These are phyloP conservation scores for Diutina siamensis DNA, from an alignment of 1,139 yeast genomes.

Conservation along the genomic window DNA sequence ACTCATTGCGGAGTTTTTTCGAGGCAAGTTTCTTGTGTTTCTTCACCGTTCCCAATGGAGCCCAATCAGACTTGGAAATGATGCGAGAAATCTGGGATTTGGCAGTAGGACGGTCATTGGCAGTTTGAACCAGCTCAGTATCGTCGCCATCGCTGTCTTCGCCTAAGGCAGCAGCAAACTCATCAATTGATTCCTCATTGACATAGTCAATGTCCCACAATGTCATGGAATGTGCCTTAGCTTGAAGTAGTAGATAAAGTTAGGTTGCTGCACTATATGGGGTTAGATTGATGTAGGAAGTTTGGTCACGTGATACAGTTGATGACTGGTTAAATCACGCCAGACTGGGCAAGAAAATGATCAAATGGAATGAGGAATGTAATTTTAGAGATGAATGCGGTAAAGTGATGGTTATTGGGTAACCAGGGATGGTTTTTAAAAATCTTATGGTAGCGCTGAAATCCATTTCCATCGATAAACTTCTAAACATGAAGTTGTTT, in stretches of 20 bases:
- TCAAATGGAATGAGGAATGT: too few species aligned
- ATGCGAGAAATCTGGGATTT: constrained; percentile 16
- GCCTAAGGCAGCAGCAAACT: constrained; percentile 29
- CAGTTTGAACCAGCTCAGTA: constrained; percentile 6
- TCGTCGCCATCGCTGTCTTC: constrained; percentile 26
- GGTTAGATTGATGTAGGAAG: neutral
- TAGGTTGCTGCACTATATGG: neutral
- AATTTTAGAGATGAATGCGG: too few species aligned
- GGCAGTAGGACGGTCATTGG: neutral
- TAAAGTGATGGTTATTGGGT: too few species aligned
- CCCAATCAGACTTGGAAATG: constrained; percentile 58
- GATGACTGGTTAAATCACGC: too few species aligned
- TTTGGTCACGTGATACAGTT: neutral
- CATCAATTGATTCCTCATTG: constrained; percentile 25
- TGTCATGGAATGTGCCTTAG: neutral
- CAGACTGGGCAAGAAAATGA: too few species aligned
- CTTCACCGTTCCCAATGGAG: constrained; percentile 32
- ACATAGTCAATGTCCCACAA: constrained; percentile 20
- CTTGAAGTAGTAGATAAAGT: too few species aligned
- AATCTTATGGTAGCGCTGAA: too few species aligned
- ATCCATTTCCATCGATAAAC: too few species aligned
- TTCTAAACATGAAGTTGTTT: too few species aligned
- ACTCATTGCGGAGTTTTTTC: constrained; percentile 28
- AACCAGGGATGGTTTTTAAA: too few species aligned
- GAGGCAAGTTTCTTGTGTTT: constrained; percentile 6